Percentiles rank a stretch among this genome's conserved stretches.
phyloP scores from a whole-genome alignment of 345 rosid species.

The Fremontodendron californicum region DNA sequence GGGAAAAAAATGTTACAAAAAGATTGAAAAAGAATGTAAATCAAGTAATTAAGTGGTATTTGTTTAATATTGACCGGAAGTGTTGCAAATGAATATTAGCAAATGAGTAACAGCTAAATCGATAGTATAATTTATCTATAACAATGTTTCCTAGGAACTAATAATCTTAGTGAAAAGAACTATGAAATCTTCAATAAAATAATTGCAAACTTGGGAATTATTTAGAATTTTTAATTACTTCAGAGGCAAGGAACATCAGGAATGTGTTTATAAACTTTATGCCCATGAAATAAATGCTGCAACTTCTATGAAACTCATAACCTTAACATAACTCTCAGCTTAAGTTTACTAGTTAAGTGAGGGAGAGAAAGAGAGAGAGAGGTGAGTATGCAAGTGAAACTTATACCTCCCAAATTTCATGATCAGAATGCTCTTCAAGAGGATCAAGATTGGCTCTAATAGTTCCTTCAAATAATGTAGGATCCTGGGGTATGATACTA shows the following conservation, averaged over 20 bases:
- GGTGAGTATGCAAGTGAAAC: background rate
- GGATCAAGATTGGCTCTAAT: constrained; percentile 95
- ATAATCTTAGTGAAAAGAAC: background rate
- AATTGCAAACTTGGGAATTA: background rate
- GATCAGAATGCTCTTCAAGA: constrained; percentile 90
- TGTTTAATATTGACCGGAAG: background rate
- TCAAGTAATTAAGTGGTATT: background rate
- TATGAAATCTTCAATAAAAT: background rate
- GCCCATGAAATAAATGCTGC: background rate
- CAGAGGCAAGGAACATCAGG: background rate
- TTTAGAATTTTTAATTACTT: background rate
- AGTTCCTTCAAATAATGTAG: constrained; percentile 94
- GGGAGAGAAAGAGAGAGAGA: background rate
- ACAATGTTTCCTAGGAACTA: background rate
- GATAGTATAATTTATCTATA: background rate
- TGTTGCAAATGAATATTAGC: background rate
- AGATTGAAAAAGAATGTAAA: background rate
- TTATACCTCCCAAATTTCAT: constrained; percentile 81
- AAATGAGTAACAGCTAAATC: background rate
- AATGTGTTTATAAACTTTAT: background rate
- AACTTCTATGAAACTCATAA: background rate
- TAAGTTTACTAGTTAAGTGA: background rate
- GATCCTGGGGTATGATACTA: constrained; percentile 98
- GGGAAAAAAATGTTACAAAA: background rate
- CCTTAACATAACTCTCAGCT: background rate